Evolutionary conservation across 1,284 basidiomycete genomes (phyloP).

Genomic region (Ceratobasidium sp.): DNA sequence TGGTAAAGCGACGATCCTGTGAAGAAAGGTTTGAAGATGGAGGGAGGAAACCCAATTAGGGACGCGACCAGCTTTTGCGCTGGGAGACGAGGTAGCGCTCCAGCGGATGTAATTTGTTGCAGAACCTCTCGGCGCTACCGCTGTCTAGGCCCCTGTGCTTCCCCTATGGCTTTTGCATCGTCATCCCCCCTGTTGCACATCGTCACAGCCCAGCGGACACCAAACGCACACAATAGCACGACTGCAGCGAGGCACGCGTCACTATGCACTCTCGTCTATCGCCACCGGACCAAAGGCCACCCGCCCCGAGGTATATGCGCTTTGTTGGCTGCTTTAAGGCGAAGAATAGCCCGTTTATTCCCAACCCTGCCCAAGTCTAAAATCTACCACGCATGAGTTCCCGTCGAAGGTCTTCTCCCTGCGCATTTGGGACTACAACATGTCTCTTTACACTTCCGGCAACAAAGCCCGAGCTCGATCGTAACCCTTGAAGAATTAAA

Average conservation of each 20-base stretch:
- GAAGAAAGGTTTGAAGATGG: conserved; percentile 28
- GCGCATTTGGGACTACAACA: neutral
- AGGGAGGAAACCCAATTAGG: conserved; percentile 15
- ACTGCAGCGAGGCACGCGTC: conserved; percentile 16
- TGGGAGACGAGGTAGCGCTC: too few species aligned
- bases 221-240: conserved; percentile 5
- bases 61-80: conserved; percentile 8
- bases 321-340: conserved; percentile 25
- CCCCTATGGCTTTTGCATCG: conserved; percentile 3
- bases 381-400: conserved; percentile 7
- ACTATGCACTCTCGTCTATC: neutral
- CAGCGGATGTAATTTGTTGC: neutral
- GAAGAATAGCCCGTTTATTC: neutral
- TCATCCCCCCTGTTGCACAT: conserved; percentile 8
- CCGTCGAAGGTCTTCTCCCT: neutral
- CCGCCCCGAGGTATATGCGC: neutral
- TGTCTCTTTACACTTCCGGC: conserved; percentile 10
- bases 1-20: conserved; percentile 24
- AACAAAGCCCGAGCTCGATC: conserved; percentile 14
- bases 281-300: conserved; percentile 25
- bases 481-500: neutral
- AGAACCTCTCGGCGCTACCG: conserved; percentile 4
- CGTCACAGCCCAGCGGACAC: neutral
- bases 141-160: neutral
- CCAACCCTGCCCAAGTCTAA: conserved; percentile 2